Conservation (phyloP, 1,284 basidiomycete genomes). For the Ganoderma multipileum region DNA sequence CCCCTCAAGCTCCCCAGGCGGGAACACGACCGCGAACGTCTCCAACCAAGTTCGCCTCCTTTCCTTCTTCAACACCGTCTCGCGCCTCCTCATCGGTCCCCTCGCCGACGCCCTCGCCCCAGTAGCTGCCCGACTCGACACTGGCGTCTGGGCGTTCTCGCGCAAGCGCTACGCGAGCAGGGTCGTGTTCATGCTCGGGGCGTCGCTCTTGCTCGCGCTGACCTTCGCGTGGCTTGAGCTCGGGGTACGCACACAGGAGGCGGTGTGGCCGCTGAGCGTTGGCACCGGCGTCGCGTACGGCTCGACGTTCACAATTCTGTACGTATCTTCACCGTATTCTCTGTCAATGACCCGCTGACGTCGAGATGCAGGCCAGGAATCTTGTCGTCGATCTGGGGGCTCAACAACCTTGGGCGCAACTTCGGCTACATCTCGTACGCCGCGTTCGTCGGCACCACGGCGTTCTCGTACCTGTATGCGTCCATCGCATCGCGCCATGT, state of each 20-base stretch:
- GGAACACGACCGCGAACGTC: slow-evolving; percentile 29
- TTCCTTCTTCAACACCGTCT: slow-evolving; percentile 72
- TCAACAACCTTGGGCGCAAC: slow-evolving; percentile 72
- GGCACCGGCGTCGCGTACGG: slow-evolving; percentile 75
- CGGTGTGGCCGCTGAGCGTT: slow-evolving; percentile 68
- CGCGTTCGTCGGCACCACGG: slow-evolving; percentile 73
- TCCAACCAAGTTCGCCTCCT: slow-evolving; percentile 72
- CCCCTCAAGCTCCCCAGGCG: slow-evolving; percentile 37
- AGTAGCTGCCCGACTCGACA: slow-evolving; percentile 47
- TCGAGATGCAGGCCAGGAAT: slow-evolving; percentile 62
- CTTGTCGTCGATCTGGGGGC: slow-evolving; percentile 73
- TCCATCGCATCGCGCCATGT: slow-evolving; percentile 62
- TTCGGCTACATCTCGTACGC: slow-evolving; percentile 77
- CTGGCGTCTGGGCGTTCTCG: slow-evolving; percentile 45
- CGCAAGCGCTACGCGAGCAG: slow-evolving; percentile 65
- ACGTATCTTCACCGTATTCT: slow-evolving; percentile 39
- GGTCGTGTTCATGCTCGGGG: slow-evolving; percentile 59
- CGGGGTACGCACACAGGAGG: slow-evolving; percentile 52
- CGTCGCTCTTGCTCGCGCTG: slow-evolving; percentile 53
- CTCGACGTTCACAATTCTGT: slow-evolving; percentile 72
- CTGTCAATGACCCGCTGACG: neutral
- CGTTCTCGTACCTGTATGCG: slow-evolving; percentile 80
- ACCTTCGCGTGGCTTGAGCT: slow-evolving; percentile 62
- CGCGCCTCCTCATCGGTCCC: slow-evolving; percentile 72
- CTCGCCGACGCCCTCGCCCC: slow-evolving; percentile 76